Evolutionary conservation across 2,329 filamentous ascomycete genomes (phyloP).

Genomic region (Claviceps capensis): DNA sequence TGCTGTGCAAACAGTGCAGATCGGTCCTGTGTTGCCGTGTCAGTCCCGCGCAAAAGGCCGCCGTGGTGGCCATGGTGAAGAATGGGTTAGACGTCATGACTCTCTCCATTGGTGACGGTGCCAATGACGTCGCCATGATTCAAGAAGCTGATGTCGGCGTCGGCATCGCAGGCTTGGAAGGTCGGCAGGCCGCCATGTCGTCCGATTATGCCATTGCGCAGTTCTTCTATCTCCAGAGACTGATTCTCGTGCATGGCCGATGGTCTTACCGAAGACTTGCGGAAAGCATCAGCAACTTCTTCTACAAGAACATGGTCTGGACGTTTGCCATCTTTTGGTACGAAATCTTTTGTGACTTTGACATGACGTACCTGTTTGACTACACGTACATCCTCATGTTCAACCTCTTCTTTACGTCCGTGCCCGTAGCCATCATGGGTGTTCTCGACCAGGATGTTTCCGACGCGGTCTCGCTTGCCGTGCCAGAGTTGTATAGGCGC

Average conservation of each 20-base stretch:
- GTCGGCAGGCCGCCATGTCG: slow-evolving; percentile 87
- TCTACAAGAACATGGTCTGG: slow-evolving; percentile 99
- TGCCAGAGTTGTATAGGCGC: slow-evolving; percentile 87
- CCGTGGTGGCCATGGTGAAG: slow-evolving; percentile 95
- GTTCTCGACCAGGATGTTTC: slow-evolving; percentile 95
- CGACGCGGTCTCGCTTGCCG: slow-evolving; percentile 82
- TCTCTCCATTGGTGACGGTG: slow-evolving; percentile 81
- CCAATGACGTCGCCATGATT: slow-evolving; percentile 96
- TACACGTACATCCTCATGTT: slow-evolving; percentile 96
- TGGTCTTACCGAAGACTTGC: slow-evolving; percentile 94
- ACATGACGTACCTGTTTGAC: slow-evolving; percentile 93
- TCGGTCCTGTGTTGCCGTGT: slow-evolving; percentile 96
- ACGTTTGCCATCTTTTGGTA: slow-evolving; percentile 96
- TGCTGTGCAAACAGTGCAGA: slow-evolving; percentile 94
- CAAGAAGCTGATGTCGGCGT: slow-evolving; percentile 95
- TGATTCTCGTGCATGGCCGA: slow-evolving; percentile 80
- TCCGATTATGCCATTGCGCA: slow-evolving; percentile 93
- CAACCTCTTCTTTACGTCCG: slow-evolving; percentile 91
- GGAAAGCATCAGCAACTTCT: slow-evolving; percentile 95
- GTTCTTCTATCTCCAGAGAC: slow-evolving; percentile 73
- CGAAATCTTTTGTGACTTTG: slow-evolving; percentile 88
- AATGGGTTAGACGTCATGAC: slow-evolving; percentile 92
- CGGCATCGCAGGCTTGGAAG: slow-evolving; percentile 86
- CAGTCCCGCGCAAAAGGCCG: slow-evolving; percentile 89
- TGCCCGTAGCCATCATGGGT: slow-evolving; percentile 91